Percentiles rank a stretch among this genome's conserved stretches.
Evolutionary conservation across 306 rosid species (phyloP).

Genomic region (Prunus davidiana): DNA sequence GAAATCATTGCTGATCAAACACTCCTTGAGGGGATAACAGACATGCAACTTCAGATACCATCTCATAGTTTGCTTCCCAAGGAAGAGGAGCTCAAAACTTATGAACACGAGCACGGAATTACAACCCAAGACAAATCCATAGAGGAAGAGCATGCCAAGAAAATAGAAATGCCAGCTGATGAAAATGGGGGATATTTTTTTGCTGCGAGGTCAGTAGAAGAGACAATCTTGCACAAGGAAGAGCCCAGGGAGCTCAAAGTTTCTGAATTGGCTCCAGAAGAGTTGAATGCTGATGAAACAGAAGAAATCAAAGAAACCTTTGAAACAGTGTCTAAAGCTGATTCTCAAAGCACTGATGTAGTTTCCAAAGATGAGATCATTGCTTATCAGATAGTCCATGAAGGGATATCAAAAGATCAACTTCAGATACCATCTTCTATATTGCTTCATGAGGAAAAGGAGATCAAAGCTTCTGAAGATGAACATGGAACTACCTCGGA

Average conservation of each 20-base stretch:
- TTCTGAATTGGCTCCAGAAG: constrained; percentile 17
- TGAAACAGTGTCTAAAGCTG: not conserved
- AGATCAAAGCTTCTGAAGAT: not conserved
- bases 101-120: constrained; percentile 11
- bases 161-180: constrained; percentile 5
- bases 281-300: constrained; percentile 13
- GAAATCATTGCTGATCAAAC: constrained; percentile 9
- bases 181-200: not conserved
- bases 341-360: constrained; percentile 1
- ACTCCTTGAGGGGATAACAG: not conserved
- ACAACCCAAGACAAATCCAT: constrained; percentile 3
- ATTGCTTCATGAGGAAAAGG: constrained; percentile 8
- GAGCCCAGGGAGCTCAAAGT: constrained; percentile 6
- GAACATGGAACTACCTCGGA: not conserved
- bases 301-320: constrained; percentile 22
- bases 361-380: constrained; percentile 14
- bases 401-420: not conserved
- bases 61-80: constrained; percentile 10
- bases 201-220: constrained; percentile 13
- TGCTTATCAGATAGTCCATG: constrained; percentile 12
- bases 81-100: constrained; percentile 9
- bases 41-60: not conserved
- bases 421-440: constrained; percentile 16
- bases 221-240: constrained; percentile 6
- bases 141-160: constrained; percentile 12